phyloP scores from a whole-genome alignment of 2,329 filamentous ascomycete genomes.

The Monosporascus sp. region DNA sequence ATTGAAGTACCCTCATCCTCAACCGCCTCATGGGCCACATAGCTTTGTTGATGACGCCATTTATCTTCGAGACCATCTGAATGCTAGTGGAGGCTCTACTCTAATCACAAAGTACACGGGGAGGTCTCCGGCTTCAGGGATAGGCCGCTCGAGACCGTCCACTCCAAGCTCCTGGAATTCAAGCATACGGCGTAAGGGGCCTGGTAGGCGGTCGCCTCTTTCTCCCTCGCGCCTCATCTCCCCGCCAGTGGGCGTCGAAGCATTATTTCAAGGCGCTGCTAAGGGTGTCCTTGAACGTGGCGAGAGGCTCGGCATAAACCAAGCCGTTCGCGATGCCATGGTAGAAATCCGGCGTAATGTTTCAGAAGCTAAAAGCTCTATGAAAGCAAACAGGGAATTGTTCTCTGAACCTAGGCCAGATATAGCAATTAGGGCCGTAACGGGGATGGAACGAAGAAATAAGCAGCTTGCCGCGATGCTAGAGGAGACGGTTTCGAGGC shows the following conservation, averaged over 20 bases:
- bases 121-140: slow-evolving; percentile 36
- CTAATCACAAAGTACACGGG: slow-evolving; percentile 70
- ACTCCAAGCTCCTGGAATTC: slow-evolving; percentile 32
- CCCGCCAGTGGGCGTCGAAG: slow-evolving; percentile 58
- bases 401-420: slow-evolving; percentile 27
- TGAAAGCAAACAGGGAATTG: slow-evolving; percentile 31
- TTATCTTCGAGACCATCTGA: slow-evolving; percentile 63
- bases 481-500: slow-evolving; percentile 56
- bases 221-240: slow-evolving; percentile 46
- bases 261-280: slow-evolving; percentile 69
- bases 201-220: slow-evolving; percentile 40
- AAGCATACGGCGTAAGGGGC: slow-evolving; percentile 36
- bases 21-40: slow-evolving; percentile 59
- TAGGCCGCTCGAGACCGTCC: slow-evolving; percentile 21
- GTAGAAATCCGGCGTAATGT: slow-evolving; percentile 75
- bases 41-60: slow-evolving; percentile 84
- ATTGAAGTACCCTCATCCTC: slow-evolving; percentile 73
- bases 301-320: slow-evolving; percentile 74
- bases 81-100: slow-evolving; percentile 54
- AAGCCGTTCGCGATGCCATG: slow-evolving; percentile 74
- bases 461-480: slow-evolving; percentile 63
- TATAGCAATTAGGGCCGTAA: slow-evolving; percentile 33
- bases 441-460: slow-evolving; percentile 59
- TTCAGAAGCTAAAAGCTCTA: slow-evolving; percentile 48
- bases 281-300: slow-evolving; percentile 68